Base-by-base conservation (phyloP, 768 basidiomycete species). In the Neoboletus brunneissimus region DNA sequence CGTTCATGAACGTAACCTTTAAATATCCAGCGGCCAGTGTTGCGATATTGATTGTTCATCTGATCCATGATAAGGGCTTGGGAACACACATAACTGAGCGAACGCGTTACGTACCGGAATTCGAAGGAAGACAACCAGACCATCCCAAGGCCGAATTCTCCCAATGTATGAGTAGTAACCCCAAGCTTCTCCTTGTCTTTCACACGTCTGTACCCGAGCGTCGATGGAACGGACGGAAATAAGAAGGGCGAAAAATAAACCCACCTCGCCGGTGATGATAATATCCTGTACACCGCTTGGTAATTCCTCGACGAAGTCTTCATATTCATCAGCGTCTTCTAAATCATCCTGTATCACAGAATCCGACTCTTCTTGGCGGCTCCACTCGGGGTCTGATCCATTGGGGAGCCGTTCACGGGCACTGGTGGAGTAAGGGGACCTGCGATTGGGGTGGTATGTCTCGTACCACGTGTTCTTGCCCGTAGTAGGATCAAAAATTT, bases 141-240 rank as follows among this genome's bases (percentile, higher is more conserved):
- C 81, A 64, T 83, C 81, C 80, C 81, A 82, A 35, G 71, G 70
- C 31, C 80, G 71, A 55, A 82, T 72, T 66, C 80, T 69, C n/a
- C 81, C 80, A 56, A 79, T 64, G 49, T 77, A 73, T 18, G 67
- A 72, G 60, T 72, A 75, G 54, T 77, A 70, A 6, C 81, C 81
- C 81, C 81, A 83, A 23, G 79, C 80, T 23, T 74, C 74, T 5
- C 77, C 78, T 34, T 79, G 73, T 51, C 64, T 71, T 60, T 74
- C 71, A 46, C 72, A 69, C 22, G 78, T 80, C 81, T 81, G 50
- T 48, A 34, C 51, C 48, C 48, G 46, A 47, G 44, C 29, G 29
- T 37, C 31, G 40, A 38, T 45, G 44, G 25, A 56, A 44, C 37
- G n/a, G 20, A 45, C 18, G 13, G 8, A n/a, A 31, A 45, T 12